A percentile compares a stretch with the other conserved stretches of the same genome.
Evolutionary conservation across 176 grass and related monocot species (phyloP).

Genomic region (Guadua angustifolia): DNA sequence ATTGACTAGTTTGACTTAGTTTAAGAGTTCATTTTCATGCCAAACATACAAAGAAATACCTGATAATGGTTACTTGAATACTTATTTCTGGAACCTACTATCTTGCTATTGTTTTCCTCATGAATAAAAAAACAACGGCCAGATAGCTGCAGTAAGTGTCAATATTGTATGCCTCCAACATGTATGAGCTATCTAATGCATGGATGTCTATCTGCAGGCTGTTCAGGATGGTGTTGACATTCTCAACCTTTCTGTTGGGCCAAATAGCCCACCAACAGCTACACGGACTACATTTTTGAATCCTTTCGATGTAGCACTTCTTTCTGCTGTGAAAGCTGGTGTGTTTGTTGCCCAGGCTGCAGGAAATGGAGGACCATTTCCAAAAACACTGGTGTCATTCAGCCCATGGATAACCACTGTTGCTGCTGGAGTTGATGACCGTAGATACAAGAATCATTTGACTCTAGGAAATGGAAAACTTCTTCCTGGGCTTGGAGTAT

Average conservation of each 20-base stretch:
- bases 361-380: constrained; percentile 95
- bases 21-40: constrained; percentile 4
- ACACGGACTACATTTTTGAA: constrained; percentile 93
- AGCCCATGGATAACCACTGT: constrained; percentile 99
- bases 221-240: constrained; percentile 96
- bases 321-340: constrained; percentile 96
- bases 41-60: neutral
- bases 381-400: constrained; percentile 96
- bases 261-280: constrained; percentile 93
- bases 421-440: constrained; percentile 94
- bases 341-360: constrained; percentile 98
- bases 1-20: neutral
- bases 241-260: constrained; percentile 96
- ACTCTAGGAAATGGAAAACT: constrained; percentile 81
- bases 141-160: neutral
- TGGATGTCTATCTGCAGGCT: constrained; percentile 58
- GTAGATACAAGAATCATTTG: constrained; percentile 98
- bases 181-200: constrained; percentile 21
- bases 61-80: neutral
- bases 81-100: constrained; percentile 8
- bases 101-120: neutral
- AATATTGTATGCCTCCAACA: constrained; percentile 2
- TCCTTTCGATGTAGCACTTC: constrained; percentile 94
- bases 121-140: neutral
- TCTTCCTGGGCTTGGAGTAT: constrained; percentile 91